These are phyloP conservation scores for Dorcoceras hygrometricum DNA, from an alignment of 257 asterid species.

Conservation along the genomic window DNA sequence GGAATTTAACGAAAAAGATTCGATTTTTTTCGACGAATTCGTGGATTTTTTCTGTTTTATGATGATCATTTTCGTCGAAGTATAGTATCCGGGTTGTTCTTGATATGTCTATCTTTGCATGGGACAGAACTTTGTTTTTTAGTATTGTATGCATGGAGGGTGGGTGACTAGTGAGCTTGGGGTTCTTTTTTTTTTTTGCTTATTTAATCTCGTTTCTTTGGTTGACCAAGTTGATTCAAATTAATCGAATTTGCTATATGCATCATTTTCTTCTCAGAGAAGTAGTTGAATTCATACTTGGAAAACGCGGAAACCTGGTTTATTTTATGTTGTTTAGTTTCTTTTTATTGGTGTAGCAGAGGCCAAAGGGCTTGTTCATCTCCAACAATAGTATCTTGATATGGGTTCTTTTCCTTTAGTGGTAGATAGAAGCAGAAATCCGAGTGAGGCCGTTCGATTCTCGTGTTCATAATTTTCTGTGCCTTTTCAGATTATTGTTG, in stretches of 20 bases:
- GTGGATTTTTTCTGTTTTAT: not conserved
- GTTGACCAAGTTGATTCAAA: not conserved
- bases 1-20: not conserved
- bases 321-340: no score
- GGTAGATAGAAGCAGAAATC: not conserved
- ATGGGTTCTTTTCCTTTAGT: not conserved
- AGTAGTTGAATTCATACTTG: not conserved
- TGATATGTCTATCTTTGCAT: constrained; percentile 17
- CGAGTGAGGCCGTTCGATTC: not conserved
- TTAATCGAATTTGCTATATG: not conserved
- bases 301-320: not conserved
- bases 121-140: not conserved
- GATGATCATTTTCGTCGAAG: not conserved
- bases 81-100: constrained; percentile 8
- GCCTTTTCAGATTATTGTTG: constrained; percentile 16
- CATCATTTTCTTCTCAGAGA: not conserved
- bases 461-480: constrained; percentile 1
- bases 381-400: not conserved
- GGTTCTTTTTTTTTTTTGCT: not conserved
- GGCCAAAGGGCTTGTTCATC: not conserved
- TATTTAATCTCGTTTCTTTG: not conserved
- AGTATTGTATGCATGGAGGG: constrained; percentile 11
- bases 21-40: constrained; percentile 4
- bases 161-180: not conserved
- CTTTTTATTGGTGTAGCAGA: not conserved